Evolutionary conservation across 164 flowering plant species (phyloP), one percentile per base, ranked within the genome.

Genomic region (Euptelea pleiosperma): DNA sequence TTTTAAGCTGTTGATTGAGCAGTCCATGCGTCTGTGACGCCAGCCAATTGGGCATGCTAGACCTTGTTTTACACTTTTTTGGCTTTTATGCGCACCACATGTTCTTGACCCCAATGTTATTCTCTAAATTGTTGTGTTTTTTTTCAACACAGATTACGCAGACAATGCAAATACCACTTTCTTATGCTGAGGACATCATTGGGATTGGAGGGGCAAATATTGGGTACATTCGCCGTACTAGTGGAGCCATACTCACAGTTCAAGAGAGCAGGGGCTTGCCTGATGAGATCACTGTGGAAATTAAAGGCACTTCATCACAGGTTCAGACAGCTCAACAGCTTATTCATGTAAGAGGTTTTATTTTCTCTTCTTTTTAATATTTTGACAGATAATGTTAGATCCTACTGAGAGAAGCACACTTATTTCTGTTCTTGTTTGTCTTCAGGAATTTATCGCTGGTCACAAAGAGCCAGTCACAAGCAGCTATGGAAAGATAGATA

Each of bases 101-200:
- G n/a, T n/a, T n/a, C n/a, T n/a, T n/a, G n/a, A n/a, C n/a, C n/a
- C n/a, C n/a, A n/a, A n/a, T n/a, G n/a, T n/a, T n/a, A n/a, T n/a
- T 49, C 21, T 40, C 25, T 49, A 24, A 60, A 19, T 28, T 50
- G 19, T 43, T 18, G 15, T 16, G 11, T 6, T 3, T 51, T 39
- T 4, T 44, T 55, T 43, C 51, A 22, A 22, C 37, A 44, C 75
- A 92, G 99, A 42, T 93, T 16, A 62, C 85, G 31, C 92, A 90
- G 69, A 86, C 86, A 30, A 90, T 93, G 97, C 99, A 93, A 79
- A 79, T 93, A 49, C 99, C 99, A 8, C 70, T 93, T 2, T 67
- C 83, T 16, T 90, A 90, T 73, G 96, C 96, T 16, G 99, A 88
- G 73, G 93, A 85, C 60, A 90, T 93, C 21, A 91, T 93, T 73